A percentile compares a stretch with the other conserved stretches of the same genome.
These are phyloP conservation scores for Emergomyces africanus DNA, from an alignment of 2,329 filamentous ascomycete species.

Conservation along the genomic window DNA sequence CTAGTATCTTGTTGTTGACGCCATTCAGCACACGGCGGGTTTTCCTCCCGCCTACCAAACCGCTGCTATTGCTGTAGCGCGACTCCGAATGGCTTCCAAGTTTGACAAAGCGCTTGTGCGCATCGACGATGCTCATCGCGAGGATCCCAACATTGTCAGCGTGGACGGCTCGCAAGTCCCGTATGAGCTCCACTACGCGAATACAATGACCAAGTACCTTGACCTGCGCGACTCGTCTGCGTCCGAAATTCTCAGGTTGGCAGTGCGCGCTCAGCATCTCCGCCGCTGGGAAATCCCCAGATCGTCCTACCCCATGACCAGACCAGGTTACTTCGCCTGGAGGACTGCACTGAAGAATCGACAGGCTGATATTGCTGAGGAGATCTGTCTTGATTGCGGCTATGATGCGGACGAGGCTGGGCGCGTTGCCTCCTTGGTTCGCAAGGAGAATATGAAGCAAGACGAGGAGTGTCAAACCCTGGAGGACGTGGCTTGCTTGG, in stretches of 20 bases:
- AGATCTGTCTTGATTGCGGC: conserved; percentile 41
- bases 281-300: conserved; percentile 75
- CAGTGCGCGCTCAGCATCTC: conserved; percentile 75
- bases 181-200: conserved; percentile 73
- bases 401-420: conserved; percentile 43
- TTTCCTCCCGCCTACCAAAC: not conserved
- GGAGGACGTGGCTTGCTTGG: conserved; percentile 76
- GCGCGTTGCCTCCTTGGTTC: conserved; percentile 57
- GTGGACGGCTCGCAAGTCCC: conserved; percentile 39
- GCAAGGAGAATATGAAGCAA: conserved; percentile 57
- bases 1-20: no score
- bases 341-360: conserved; percentile 59
- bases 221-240: conserved; percentile 46
- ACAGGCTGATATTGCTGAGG: conserved; percentile 48
- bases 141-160: conserved; percentile 50
- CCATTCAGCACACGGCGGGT: not conserved
- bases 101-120: conserved; percentile 43
- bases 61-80: not conserved
- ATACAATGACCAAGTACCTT: conserved; percentile 67
- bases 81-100: conserved; percentile 18
- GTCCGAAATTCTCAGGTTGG: conserved; percentile 55
- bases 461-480: conserved; percentile 51
- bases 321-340: conserved; percentile 69
- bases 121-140: conserved; percentile 61
- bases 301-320: conserved; percentile 58